Conservation (phyloP, 768 basidiomycete genomes). For the Calocybe gangraenosa region DNA sequence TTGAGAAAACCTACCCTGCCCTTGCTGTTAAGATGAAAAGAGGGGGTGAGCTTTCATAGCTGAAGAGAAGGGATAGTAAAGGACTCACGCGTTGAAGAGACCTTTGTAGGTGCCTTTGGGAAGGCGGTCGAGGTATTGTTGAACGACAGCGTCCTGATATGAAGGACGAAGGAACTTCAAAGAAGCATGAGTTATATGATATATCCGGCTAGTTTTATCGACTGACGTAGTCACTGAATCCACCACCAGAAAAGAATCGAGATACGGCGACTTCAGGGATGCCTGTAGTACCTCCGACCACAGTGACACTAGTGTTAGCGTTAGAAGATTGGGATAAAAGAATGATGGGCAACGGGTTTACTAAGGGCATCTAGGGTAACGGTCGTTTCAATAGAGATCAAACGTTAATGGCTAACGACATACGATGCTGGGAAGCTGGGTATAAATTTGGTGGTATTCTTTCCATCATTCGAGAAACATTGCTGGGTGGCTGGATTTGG, state of each 20-base stretch:
- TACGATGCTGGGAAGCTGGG: slow-evolving; percentile 58
- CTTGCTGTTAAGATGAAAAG: slow-evolving; percentile 15
- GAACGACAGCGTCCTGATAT: slow-evolving; percentile 48
- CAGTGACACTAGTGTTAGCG: slow-evolving; percentile 49
- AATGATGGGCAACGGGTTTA: slow-evolving; percentile 21
- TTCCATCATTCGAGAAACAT: slow-evolving; percentile 59
- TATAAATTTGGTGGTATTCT: slow-evolving; percentile 48
- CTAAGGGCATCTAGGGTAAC: slow-evolving; percentile 47
- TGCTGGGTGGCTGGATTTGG: slow-evolving; percentile 44
- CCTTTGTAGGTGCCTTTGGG: slow-evolving; percentile 48
- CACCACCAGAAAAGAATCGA: slow-evolving; percentile 61
- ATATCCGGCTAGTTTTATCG: neutral
- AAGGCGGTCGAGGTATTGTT: slow-evolving; percentile 39
- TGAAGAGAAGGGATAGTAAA: neutral
- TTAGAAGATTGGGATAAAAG: neutral
- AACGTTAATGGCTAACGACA: slow-evolving; percentile 10
- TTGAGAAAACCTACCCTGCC: slow-evolving; percentile 44
- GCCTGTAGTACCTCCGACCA: slow-evolving; percentile 61
- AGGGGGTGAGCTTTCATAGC: neutral
- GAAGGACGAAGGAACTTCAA: slow-evolving; percentile 46
- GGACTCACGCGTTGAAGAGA: slow-evolving; percentile 53
- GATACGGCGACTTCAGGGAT: slow-evolving; percentile 56
- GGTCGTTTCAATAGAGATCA: neutral
- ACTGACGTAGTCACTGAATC: slow-evolving; percentile 67
- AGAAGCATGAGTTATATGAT: neutral